Evolutionary conservation across 1,139 yeast genomes (phyloP).

Genomic region (Wickerhamomyces sp.): DNA sequence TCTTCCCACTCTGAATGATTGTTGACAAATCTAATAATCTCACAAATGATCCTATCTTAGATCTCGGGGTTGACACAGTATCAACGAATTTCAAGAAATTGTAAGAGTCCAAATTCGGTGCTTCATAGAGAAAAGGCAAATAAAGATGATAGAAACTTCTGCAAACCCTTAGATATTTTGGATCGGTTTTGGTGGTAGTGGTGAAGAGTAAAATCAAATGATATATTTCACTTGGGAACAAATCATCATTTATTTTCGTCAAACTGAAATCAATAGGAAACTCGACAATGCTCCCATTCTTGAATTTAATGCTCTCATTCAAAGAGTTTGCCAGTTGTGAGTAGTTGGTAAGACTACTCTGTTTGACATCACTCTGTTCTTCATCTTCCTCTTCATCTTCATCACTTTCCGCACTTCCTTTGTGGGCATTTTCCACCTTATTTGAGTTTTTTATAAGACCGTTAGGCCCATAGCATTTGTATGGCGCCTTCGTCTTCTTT

Average conservation of each 20-base stretch:
- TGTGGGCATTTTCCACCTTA: constrained; percentile 18
- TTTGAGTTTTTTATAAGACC: constrained; percentile 34
- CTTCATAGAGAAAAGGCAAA: constrained; percentile 56
- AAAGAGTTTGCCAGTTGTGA: neutral
- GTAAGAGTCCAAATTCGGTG: constrained; percentile 58
- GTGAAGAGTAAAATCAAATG: constrained; percentile 43
- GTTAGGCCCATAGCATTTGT: constrained; percentile 71
- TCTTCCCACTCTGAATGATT: constrained; percentile 89
- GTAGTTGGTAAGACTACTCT: constrained; percentile 9
- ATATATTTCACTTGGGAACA: constrained; percentile 49
- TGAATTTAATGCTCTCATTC: neutral
- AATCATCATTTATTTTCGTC: constrained; percentile 3
- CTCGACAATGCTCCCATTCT: constrained; percentile 9
- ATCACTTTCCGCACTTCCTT: constrained; percentile 28
- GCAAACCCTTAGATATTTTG: constrained; percentile 56
- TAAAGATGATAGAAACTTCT: constrained; percentile 56
- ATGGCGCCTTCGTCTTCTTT: constrained; percentile 72
- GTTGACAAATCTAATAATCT: constrained; percentile 62
- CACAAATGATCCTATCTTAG: constrained; percentile 37
- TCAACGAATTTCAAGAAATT: constrained; percentile 76
- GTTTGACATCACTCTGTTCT: constrained; percentile 14
- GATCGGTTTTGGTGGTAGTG: constrained; percentile 32
- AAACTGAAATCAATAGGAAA: constrained; percentile 5
- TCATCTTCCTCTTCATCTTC: constrained; percentile 29
- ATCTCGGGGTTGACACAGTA: constrained; percentile 42